Evolutionary conservation across 495 filamentous ascomycete genomes (phyloP), one percentile per base, ranked within the genome.

Genomic region (Penicillium robsamsonii): DNA sequence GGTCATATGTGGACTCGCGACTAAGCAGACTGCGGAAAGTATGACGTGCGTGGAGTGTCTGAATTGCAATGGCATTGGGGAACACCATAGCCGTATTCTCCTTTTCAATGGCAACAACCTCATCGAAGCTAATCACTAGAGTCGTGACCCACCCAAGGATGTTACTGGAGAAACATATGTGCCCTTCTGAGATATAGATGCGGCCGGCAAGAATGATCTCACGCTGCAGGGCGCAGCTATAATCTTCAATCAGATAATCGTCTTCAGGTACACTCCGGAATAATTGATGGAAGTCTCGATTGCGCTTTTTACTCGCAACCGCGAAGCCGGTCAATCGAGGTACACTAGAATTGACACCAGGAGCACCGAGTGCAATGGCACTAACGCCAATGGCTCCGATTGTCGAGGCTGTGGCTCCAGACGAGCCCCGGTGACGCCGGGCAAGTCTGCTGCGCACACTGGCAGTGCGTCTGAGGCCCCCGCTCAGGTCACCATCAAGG

Each of bases 81-180:
- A 99, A 97, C 1, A 99, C 84, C 69, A 97, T 81, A 5, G 93
- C 95, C 0, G 94, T 99, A 59, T 82, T 96, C 70, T 96, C 92
- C 73, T 97, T 99, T 68, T 99, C 94, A 2, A 99, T 87, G 0
- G 92, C 89, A 30, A 97, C 90, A 47, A 99, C 87, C 69, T 99
- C 94, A 66, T 97, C 95, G 69, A 97, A 99, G 67, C 90, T 94
- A 71, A 99, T 96, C 40, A 99, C 92, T 29, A 97, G 75, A 4
- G 92, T 97, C 1, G 95, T 99, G 1, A 95, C 85, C 94, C 94
- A 99, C 35, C 94, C 94, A 35, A 99, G 81, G 49, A 99, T 99
- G 67, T 99, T 99, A 71, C 94, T 97, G 57, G 92, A 95, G 73
- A 99, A 99, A 75, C 94, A 99, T 35, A 99, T 86, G 61, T 99